These are phyloP conservation scores for Gossypium aridum DNA, from an alignment of 441 rosid species.

Conservation along the genomic window DNA sequence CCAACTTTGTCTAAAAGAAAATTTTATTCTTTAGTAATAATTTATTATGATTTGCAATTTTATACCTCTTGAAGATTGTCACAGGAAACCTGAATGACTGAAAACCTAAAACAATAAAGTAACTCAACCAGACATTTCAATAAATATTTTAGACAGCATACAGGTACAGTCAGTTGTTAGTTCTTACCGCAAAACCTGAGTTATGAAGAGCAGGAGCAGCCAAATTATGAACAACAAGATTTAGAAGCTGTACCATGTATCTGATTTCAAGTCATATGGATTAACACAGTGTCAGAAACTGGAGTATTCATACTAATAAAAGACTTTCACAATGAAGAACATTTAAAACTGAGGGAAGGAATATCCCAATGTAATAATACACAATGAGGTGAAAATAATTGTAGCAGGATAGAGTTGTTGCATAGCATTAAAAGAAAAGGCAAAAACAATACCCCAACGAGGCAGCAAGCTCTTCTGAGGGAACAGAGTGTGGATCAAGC, in stretches of 20 bases:
- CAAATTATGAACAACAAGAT: conserved; percentile 67
- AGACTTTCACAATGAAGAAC: background rate
- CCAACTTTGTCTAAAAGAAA: background rate
- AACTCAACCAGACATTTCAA: background rate
- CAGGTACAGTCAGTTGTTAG: conserved; percentile 1
- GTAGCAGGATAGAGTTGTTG: background rate
- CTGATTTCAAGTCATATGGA: conserved; percentile 34
- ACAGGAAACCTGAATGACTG: background rate
- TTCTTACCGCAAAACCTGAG: conserved; percentile 93
- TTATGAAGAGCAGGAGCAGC: conserved; percentile 83
- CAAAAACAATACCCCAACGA: conserved; percentile 63
- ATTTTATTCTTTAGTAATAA: background rate
- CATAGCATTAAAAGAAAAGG: conserved; percentile 6
- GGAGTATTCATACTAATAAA: background rate
- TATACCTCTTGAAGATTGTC: background rate
- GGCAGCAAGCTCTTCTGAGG: conserved; percentile 83
- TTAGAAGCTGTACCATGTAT: conserved; percentile 87
- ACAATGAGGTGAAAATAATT: background rate
- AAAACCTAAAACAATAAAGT: background rate
- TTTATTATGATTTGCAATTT: background rate
- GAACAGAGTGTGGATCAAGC: conserved; percentile 88
- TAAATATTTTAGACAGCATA: background rate
- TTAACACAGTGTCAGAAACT: conserved; percentile 8
- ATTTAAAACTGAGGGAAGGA: background rate
- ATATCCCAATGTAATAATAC: background rate